Evolutionary conservation across 2,329 filamentous ascomycete species (phyloP).

Genomic region (Fonsecaea pedrosoi): DNA sequence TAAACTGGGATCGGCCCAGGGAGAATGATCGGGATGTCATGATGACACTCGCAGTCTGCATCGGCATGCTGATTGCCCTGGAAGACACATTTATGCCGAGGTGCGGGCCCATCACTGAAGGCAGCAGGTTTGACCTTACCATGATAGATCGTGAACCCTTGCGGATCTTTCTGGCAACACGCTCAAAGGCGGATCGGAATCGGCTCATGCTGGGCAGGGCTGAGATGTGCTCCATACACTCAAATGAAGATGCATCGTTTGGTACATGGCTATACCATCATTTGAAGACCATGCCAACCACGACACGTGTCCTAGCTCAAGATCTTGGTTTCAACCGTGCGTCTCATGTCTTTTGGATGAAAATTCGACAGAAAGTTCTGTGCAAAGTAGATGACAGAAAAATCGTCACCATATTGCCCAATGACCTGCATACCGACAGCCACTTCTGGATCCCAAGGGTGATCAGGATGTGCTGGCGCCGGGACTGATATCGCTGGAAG

Average conservation of each 20-base stretch:
- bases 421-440: slow-evolving; percentile 54
- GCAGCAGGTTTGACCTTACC: background rate
- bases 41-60: background rate
- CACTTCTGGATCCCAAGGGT: slow-evolving; percentile 35
- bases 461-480: slow-evolving; percentile 48
- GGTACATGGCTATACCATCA: background rate
- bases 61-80: background rate
- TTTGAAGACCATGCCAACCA: background rate
- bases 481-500: slow-evolving; percentile 88
- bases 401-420: slow-evolving; percentile 56
- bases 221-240: background rate
- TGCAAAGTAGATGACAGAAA: slow-evolving; percentile 35
- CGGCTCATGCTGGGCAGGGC: background rate
- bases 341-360: slow-evolving; percentile 17
- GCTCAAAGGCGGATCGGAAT: background rate
- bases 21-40: background rate
- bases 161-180: background rate
- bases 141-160: background rate
- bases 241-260: background rate
- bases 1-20: background rate
- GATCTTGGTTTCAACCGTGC: slow-evolving; percentile 9
- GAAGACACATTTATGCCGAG: background rate
- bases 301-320: slow-evolving; percentile 1
- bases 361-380: slow-evolving; percentile 29
- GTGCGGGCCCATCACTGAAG: background rate